Conservation (phyloP, 306 rosid species). For the Castanea sativa region DNA sequence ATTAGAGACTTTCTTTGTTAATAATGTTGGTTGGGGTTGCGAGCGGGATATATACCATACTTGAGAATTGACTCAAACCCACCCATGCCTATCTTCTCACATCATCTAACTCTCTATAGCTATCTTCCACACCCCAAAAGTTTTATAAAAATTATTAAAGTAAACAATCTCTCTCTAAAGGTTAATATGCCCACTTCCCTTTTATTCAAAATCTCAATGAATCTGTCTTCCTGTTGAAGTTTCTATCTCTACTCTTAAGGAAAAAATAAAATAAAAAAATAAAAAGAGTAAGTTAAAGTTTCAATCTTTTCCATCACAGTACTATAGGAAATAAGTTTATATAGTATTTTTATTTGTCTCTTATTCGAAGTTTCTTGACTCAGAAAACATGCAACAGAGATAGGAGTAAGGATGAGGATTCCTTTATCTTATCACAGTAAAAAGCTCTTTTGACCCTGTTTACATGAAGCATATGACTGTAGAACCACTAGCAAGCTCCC, state of each 20-base stretch:
- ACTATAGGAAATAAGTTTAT: no score
- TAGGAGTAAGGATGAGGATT: background rate
- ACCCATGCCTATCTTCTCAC: slow-evolving; percentile 3
- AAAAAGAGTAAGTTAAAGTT: background rate
- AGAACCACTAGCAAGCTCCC: slow-evolving; percentile 1
- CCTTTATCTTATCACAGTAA: background rate
- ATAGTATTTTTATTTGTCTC: background rate
- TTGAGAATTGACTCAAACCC: slow-evolving; percentile 22
- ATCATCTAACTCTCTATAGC: background rate
- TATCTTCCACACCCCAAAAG: background rate
- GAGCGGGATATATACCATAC: background rate
- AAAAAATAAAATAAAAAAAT: background rate
- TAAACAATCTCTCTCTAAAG: slow-evolving; percentile 12
- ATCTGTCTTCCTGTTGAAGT: background rate
- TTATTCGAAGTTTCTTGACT: slow-evolving; percentile 21
- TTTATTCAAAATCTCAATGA: slow-evolving; percentile 14
- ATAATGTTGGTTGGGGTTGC: slow-evolving; percentile 10
- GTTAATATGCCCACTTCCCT: slow-evolving; percentile 7
- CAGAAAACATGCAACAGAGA: background rate
- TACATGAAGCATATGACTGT: background rate
- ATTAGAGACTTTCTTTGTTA: slow-evolving; percentile 6
- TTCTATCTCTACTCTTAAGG: background rate
- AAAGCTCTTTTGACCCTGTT: background rate
- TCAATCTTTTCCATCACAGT: background rate
- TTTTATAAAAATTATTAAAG: background rate